Conservation (phyloP, 352 stramenopile genomes). For the Pythium volutum region DNA sequence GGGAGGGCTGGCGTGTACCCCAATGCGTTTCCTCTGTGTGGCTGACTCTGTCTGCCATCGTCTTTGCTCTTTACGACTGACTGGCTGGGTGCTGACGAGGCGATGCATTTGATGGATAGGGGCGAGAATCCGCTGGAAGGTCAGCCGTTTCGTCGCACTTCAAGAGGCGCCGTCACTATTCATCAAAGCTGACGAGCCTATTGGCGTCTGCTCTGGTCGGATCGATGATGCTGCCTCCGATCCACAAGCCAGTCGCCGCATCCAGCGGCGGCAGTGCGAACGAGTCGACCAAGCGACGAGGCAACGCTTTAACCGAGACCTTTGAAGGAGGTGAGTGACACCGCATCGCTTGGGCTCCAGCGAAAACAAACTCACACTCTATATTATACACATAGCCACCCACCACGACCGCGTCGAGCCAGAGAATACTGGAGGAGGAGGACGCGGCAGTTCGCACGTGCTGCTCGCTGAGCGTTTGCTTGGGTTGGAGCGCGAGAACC, state of each 20-base stretch:
- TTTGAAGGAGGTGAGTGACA: background rate
- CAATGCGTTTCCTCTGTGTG: background rate
- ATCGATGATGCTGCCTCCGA: slow-evolving; percentile 45
- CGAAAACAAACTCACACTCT: background rate
- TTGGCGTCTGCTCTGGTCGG: background rate
- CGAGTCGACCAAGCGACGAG: slow-evolving; percentile 10
- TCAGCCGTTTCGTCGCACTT: slow-evolving; percentile 4
- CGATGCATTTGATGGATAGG: background rate
- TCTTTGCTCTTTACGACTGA: too few species aligned
- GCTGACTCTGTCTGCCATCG: too few species aligned
- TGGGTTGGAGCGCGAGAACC: slow-evolving; percentile 57
- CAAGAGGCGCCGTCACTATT: background rate
- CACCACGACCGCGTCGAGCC: background rate
- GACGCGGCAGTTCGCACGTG: background rate
- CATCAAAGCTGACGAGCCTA: background rate
- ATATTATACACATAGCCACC: slow-evolving; percentile 5
- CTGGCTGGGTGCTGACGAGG: too few species aligned
- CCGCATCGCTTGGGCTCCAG: too few species aligned
- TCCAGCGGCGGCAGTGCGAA: slow-evolving; percentile 5
- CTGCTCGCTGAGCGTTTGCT: slow-evolving; percentile 39
- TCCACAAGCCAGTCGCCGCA: slow-evolving; percentile 32
- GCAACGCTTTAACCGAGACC: background rate
- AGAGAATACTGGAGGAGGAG: background rate
- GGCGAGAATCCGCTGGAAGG: too few species aligned
- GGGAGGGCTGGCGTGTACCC: background rate